Base-by-base conservation (phyloP, 1,139 yeast genomes). In the Kodamaea derodonti region DNA sequence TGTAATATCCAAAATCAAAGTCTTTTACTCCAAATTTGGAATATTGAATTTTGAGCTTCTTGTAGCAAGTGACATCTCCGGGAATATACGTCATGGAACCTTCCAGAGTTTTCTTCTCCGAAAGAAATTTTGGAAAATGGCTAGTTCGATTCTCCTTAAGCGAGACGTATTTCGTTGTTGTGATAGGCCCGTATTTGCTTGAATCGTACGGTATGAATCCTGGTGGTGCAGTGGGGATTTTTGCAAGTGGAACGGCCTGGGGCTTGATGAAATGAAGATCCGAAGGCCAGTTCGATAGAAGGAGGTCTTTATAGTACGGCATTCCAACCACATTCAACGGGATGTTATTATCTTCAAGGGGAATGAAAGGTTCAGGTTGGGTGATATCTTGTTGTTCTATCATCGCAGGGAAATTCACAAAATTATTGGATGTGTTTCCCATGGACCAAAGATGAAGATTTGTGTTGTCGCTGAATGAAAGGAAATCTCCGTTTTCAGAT, bases 21-120 rank as follows among this genome's bases (percentile, higher is more conserved):
- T 88, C 97, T 47, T 84, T 88, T 20, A 94, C 90, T 14, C 98
- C 98, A 58, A 88, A 92, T 49, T 78, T 83, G 38, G 95, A 84
- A 55, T 90, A 90, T 31, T 84, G 76, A 41, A 92, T 85, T 41
- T 84, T 85, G 36, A 87, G 65, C 48, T 80, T 78, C 26, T 80
- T 68, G 58, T 84, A 92, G 24, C 90, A 84, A 37, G 81, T 81
- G n/a, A n/a, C n/a, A n/a, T n/a, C n/a, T n/a, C n/a, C n/a, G n/a
- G n/a, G n/a, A n/a, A n/a, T n/a, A n/a, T n/a, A n/a, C n/a, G n/a
- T n/a, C n/a, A n/a, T n/a, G n/a, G n/a, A n/a, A n/a, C n/a, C n/a
- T n/a, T n/a, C n/a, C n/a, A n/a, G n/a, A n/a, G n/a, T n/a, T n/a
- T n/a, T n/a, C n/a, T n/a, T n/a, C n/a, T n/a, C n/a, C n/a, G n/a